Conservation (phyloP, 805 yeast genomes). For the Barnettozyma wickerhamii region DNA sequence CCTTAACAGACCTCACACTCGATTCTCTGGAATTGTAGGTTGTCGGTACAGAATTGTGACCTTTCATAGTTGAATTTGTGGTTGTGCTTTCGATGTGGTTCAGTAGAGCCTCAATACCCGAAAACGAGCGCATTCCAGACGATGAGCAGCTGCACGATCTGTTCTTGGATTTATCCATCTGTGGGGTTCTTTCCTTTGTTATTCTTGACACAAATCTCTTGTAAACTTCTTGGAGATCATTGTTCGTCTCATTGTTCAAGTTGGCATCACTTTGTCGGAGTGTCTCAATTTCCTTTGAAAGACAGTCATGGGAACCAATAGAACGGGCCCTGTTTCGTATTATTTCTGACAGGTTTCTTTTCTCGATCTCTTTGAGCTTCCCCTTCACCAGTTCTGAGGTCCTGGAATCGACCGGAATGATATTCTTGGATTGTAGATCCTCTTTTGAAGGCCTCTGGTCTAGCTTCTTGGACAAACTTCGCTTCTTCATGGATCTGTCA, state of each 20-base stretch:
- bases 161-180: neutral
- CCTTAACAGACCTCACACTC: neutral
- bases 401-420: slow-evolving; percentile 12
- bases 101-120: slow-evolving; percentile 4
- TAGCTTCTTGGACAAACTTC: slow-evolving; percentile 16
- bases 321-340: too few species aligned
- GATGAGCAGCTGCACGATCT: neutral
- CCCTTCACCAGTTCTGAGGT: slow-evolving; percentile 6
- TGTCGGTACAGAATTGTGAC: neutral
- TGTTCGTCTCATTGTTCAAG: too few species aligned
- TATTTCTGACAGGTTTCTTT: slow-evolving; percentile 15
- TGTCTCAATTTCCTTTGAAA: slow-evolving; percentile 10
- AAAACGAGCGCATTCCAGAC: neutral
- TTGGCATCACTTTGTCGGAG: slow-evolving; percentile 2
- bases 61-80: neutral
- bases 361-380: slow-evolving; percentile 13
- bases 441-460: slow-evolving; percentile 17
- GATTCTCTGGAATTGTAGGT: neutral
- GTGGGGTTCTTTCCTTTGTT: neutral
- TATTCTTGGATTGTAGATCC: slow-evolving; percentile 20
- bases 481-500: slow-evolving; percentile 17
- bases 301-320: slow-evolving; percentile 13
- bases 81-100: slow-evolving; percentile 9
- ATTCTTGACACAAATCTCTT: slow-evolving; percentile 1
- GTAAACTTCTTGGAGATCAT: too few species aligned